Percentiles rank a stretch among this genome's conserved stretches.
phyloP scores from a whole-genome alignment of 2,329 filamentous ascomycete species.

The Alternaria solani region DNA sequence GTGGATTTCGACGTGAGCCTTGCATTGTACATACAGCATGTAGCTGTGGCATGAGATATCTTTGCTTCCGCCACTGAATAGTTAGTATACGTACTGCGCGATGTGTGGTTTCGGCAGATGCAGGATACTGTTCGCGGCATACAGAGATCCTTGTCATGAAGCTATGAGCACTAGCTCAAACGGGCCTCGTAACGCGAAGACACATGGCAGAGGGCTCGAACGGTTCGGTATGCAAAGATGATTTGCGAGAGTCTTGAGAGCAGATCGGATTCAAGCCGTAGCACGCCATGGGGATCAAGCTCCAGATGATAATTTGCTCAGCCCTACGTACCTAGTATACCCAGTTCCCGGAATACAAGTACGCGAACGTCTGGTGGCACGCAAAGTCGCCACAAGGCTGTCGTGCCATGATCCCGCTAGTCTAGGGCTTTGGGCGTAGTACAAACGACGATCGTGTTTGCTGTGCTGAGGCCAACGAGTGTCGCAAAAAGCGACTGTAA shows the following conservation, averaged over 20 bases:
- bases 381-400: background rate
- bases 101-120: background rate
- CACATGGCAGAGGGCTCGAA: background rate
- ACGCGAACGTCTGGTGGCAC: background rate
- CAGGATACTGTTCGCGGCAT: background rate
- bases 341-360: background rate
- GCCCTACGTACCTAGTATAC: background rate
- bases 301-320: slow-evolving; percentile 2
- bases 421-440: background rate
- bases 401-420: background rate
- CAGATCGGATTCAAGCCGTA: slow-evolving; percentile 14
- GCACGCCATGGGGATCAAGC: background rate
- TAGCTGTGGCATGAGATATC: background rate
- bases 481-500: background rate
- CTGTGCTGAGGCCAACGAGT: background rate
- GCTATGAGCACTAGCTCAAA: slow-evolving; percentile 4
- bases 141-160: background rate
- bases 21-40: background rate
- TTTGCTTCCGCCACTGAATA: background rate
- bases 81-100: background rate
- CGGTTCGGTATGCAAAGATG: background rate
- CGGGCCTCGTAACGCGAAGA: background rate
- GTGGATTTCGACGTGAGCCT: background rate
- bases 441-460: slow-evolving; percentile 9
- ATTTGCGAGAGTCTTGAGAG: background rate